A percentile compares a stretch with the other conserved stretches of the same genome.
Conservation (phyloP, 306 rosid species). For the Acmispon strigosus region DNA sequence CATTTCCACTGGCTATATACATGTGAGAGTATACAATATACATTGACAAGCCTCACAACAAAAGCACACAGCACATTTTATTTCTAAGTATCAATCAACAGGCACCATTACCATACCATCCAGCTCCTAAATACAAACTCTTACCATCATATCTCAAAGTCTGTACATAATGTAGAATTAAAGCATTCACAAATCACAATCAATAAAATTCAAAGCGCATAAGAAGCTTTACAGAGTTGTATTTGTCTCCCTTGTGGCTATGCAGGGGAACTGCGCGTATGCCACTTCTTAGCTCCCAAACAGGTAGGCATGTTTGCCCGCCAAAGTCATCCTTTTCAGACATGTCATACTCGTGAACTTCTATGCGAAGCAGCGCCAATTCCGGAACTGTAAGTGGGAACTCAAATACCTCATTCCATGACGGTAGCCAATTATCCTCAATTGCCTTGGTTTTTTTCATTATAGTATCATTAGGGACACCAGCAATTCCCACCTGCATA, state of each 20-base stretch:
- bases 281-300: conserved; percentile 64
- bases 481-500: conserved; percentile 91
- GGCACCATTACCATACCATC: conserved; percentile 1
- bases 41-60: conserved; percentile 9
- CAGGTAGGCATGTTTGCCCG: conserved; percentile 86
- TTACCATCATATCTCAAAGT: background rate
- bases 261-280: conserved; percentile 68
- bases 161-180: conserved; percentile 16
- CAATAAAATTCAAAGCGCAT: conserved; percentile 71
- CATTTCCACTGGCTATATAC: background rate
- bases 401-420: conserved; percentile 74
- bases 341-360: conserved; percentile 96
- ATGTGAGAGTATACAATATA: background rate
- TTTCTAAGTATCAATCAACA: background rate
- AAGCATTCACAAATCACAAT: conserved; percentile 12
- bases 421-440: conserved; percentile 86
- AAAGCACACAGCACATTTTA: background rate
- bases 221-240: conserved; percentile 76
- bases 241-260: conserved; percentile 56
- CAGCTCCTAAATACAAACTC: conserved; percentile 13
- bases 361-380: conserved; percentile 77
- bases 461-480: conserved; percentile 63
- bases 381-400: conserved; percentile 78
- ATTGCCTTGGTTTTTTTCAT: conserved; percentile 75
- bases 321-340: conserved; percentile 97